Base-by-base conservation (phyloP, 306 rosid species). In the Macrotyloma uniflorum region DNA sequence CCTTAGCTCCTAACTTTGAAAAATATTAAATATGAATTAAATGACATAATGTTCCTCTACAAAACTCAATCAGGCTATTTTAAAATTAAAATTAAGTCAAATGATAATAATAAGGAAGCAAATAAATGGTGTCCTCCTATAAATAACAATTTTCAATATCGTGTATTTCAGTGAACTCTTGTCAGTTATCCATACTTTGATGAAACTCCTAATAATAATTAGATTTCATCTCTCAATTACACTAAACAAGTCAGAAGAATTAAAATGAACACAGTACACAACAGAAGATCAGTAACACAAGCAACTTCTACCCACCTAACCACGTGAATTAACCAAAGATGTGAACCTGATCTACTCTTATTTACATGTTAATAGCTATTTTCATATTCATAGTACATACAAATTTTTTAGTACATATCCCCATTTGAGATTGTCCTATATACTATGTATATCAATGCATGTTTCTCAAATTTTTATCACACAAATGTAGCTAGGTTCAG, bases 1-100 rank as follows among this genome's bases (percentile, higher is more conserved):
- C 69, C 69, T 63, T 63, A 63, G 26, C 69, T 63, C 24, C 36
- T 63, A 35, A 3, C 69, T 9, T n/a, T 33, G 16, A n/a, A 62
- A 64, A 57, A 1, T 24, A 57, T 5, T 12, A 57, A 57, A 10
- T 24, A 57, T 18, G 20, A 59, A 35, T 35, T n/a, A n/a, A n/a
- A n/a, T n/a, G n/a, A n/a, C n/a, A n/a, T 16, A 58, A 14, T 24
- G 19, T 24, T 26, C 65, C 36, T 58, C 65, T 59, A 5, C 66
- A 59, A 6, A 59, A 14, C 40, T 15, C 14, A 59, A 28, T 12
- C 66, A 58, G 2, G 65, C 14, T 55, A 23, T 23, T 49, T 23
- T 11, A 55, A 11, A 24, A 23, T 54, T 22, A 20, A 54, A 54
- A 22, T 55, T 26, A 58, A 26, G 24, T 24, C 35, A 26, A 26